Evolutionary conservation across 2,329 filamentous ascomycete species (phyloP), one percentile per base, ranked within the genome.

Genomic region (Claviceps arundinis): DNA sequence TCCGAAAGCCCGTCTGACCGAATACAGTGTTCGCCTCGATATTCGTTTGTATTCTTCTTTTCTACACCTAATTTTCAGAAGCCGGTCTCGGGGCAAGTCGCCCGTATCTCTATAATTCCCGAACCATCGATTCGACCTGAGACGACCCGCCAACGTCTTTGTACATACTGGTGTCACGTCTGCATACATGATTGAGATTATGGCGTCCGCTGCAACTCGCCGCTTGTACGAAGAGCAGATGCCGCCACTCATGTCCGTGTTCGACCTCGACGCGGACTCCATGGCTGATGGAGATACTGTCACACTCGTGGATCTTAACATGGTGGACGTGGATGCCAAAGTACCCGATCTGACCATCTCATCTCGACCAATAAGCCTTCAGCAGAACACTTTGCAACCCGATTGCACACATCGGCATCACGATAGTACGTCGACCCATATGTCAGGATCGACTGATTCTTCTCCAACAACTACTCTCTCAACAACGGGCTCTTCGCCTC

Each of bases 401-500:
- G 74, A 77, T 59, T 63, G 71, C 55, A 72, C 73, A 57, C 86
- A 89, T 68, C 81, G 84, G 62, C 85, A 87, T 65, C 77, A 82
- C 64, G 80, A 87, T 64, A 89, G 85, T 70, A 84, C 81, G n/a
- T 90, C 84, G 7, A 88, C 85, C 2, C 84, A 85, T 56, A 77
- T 77, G 51, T 87, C 86, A 16, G 88, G 87, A 57, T 97, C 93
- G 1, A 87, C 87, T 43, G 90, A 95, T 62, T 95, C 91, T 22
- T 97, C 91, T 8, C 93, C 93, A 1, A 97, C 91, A 7, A 96
- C 90, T 3, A 95, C 91, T 2, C 80, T 93, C 48, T 95, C 89
- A 5, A 95, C 89, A 19, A 88, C 91, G 57, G 91, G 95, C 69
- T 94, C 90, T 5, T 91, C 89, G 8, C 87, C 89, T 34, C 76